phyloP scores from a whole-genome alignment of 441 rosid species.

The Cnidoscolus chayamansa region DNA sequence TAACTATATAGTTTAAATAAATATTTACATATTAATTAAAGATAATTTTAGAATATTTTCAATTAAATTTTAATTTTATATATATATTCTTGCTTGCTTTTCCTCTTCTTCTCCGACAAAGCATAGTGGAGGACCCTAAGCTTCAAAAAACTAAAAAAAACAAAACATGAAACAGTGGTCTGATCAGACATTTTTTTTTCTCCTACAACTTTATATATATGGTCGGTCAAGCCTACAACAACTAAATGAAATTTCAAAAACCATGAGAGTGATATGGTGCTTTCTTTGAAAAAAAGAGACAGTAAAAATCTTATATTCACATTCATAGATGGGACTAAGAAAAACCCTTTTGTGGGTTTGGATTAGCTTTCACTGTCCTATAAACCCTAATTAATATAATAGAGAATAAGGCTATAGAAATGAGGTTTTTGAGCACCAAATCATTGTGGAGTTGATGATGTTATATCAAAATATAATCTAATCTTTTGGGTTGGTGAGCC shows the following conservation, averaged over 20 bases:
- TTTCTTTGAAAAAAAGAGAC: background rate
- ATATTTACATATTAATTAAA: no score
- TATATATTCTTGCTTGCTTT: background rate
- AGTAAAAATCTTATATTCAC: background rate
- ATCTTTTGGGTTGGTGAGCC: slow-evolving; percentile 14
- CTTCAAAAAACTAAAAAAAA: background rate
- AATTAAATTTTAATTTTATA: no score
- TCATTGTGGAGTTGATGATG: slow-evolving; percentile 22
- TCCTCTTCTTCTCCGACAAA: slow-evolving; percentile 30
- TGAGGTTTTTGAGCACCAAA: slow-evolving; percentile 12
- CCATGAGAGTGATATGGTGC: no score
- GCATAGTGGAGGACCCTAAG: slow-evolving; percentile 33
- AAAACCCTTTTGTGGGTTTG: background rate
- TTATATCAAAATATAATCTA: background rate
- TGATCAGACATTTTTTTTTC: background rate
- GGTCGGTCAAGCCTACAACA: slow-evolving; percentile 20
- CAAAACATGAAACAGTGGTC: no score
- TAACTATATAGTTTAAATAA: no score
- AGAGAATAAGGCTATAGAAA: no score
- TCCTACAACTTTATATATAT: slow-evolving; percentile 15
- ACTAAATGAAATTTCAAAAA: slow-evolving; percentile 7
- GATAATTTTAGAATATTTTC: no score
- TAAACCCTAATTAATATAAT: no score
- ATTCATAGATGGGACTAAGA: background rate
- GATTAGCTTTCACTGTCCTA: background rate